Evolutionary conservation across 306 rosid species (phyloP), one percentile per base, ranked within the genome.

Genomic region (Adenanthera pavonina): DNA sequence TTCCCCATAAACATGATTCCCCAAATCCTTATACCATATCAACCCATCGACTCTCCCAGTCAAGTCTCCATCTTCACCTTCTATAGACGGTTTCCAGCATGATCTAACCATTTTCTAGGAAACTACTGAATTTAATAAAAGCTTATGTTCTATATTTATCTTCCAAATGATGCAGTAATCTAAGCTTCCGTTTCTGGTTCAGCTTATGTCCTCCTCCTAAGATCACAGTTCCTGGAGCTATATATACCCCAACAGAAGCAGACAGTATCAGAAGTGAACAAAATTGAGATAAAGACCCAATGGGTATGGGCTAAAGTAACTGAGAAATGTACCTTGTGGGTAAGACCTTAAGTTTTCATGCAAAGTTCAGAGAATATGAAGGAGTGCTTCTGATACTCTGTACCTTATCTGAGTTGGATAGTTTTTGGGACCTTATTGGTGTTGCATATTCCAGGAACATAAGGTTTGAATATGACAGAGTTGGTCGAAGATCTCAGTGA

Each of bases 1-100:
- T 52, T 83, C 89, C 17, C 99, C 99, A 85, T 87, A 84, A 78
- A 87, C 82, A 88, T 95, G 99, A 69, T 82, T 84, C 52, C 97
- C 99, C 79, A 93, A 86, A 86, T 95, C 99, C 80, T 92, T 95
- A 61, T 90, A 85, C 99, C 99, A 95, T 84, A 93, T 75, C 78
- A 93, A 48, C 19, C 97, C 95, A 79, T 95, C 97, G 78, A 91
- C 86, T 67, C 92, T 67, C 33, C 95, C 98, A 33, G 75, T 85
- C 6, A 80, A 76, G 81, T 89, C 90, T 3, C 79, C 89, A 40
- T 87, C 89, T 72, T 93, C 97, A 33, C 87, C 97, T 8, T 89
- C 90, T 2, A 57, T 90, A 51, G 66, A 84, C 3, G 94, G 89
- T 62, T 84, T 90, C 97, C 97, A 95, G 82, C 98, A 95, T 3